Conservation (phyloP, 2,329 filamentous ascomycete genomes). For the Curvularia spicifera region DNA sequence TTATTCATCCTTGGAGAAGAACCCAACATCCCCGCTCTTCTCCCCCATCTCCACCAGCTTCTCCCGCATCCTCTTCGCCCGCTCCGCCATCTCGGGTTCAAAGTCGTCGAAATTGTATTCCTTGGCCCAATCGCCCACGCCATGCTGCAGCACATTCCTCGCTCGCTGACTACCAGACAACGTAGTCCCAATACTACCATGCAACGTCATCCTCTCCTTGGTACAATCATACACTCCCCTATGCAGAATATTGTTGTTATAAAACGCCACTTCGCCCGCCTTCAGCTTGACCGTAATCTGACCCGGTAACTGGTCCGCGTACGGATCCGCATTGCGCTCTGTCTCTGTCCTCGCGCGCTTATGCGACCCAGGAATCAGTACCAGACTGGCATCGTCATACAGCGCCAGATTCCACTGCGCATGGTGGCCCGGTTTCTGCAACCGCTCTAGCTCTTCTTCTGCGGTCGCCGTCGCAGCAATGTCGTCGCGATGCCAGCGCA, state of each 20-base stretch:
- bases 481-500: slow-evolving; percentile 88
- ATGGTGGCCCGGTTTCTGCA: slow-evolving; percentile 70
- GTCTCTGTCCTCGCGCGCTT: slow-evolving; percentile 69
- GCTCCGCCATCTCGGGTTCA: slow-evolving; percentile 62
- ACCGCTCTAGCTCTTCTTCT: slow-evolving; percentile 69
- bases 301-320: slow-evolving; percentile 65
- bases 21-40: slow-evolving; percentile 68
- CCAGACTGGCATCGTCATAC: slow-evolving; percentile 71
- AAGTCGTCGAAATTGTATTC: slow-evolving; percentile 66
- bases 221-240: slow-evolving; percentile 67
- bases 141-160: slow-evolving; percentile 77
- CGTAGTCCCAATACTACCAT: slow-evolving; percentile 72
- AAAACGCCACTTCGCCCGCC: slow-evolving; percentile 83
- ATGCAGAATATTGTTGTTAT: slow-evolving; percentile 88
- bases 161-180: slow-evolving; percentile 64
- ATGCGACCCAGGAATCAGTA: slow-evolving; percentile 82
- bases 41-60: slow-evolving; percentile 67
- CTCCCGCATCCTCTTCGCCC: slow-evolving; percentile 69
- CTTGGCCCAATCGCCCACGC: slow-evolving; percentile 70
- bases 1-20: slow-evolving; percentile 47
- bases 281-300: slow-evolving; percentile 71
- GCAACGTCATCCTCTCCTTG: slow-evolving; percentile 72
- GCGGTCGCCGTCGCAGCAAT: slow-evolving; percentile 69
- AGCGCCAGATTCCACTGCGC: slow-evolving; percentile 89
- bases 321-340: slow-evolving; percentile 72